Conservation (phyloP, 352 stramenopile species). For the Globisporangium carolinianum region DNA sequence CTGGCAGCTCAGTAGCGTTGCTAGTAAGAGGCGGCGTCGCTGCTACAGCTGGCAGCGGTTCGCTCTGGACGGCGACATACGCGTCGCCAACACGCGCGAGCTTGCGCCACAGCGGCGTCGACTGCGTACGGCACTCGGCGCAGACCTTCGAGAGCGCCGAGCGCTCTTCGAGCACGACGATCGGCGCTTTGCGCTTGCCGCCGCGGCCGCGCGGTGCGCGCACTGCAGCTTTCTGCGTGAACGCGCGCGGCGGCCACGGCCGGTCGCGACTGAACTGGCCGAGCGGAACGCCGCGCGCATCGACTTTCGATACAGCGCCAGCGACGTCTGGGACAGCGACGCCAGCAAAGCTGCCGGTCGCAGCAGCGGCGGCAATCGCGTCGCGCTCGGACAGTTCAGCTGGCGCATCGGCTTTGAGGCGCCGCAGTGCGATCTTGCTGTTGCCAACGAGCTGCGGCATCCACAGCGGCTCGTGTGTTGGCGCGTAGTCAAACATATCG, state of each 20-base stretch:
- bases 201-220: slow-evolving; percentile 34
- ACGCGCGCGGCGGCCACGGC: slow-evolving; percentile 69
- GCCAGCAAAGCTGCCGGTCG: background rate
- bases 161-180: slow-evolving; percentile 37
- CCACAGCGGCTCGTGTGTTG: slow-evolving; percentile 23
- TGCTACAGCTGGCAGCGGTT: background rate
- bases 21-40: no score
- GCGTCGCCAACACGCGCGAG: slow-evolving; percentile 1
- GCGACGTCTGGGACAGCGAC: background rate
- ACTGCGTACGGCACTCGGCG: slow-evolving; percentile 48
- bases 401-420: slow-evolving; percentile 28
- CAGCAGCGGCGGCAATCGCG: background rate
- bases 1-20: background rate
- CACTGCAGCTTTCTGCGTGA: slow-evolving; percentile 43
- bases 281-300: slow-evolving; percentile 14
- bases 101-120: slow-evolving; percentile 56
- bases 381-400: slow-evolving; percentile 10
- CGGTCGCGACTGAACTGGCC: slow-evolving; percentile 48
- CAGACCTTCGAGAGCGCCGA: slow-evolving; percentile 29
- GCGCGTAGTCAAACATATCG: slow-evolving; percentile 36
- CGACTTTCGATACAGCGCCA: slow-evolving; percentile 13
- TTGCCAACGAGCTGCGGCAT: slow-evolving; percentile 29
- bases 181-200: slow-evolving; percentile 59
- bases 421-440: slow-evolving; percentile 25
- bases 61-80: background rate